phyloP scores from a whole-genome alignment of 495 filamentous ascomycete species.

The Umbilicaria muhlenbergii region DNA sequence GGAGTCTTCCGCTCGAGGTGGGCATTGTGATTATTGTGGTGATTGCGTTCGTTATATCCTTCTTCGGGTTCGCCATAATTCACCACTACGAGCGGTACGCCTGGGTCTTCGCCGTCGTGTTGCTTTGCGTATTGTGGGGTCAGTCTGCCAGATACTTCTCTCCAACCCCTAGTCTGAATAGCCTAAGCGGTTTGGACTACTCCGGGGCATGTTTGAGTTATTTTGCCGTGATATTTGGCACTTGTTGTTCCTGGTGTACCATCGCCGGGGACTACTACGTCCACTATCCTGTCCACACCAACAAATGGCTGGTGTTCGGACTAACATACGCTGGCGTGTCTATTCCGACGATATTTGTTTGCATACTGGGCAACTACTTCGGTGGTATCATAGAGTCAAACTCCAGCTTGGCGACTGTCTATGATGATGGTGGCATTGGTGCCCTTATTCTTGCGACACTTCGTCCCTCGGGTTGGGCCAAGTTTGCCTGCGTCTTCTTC shows the following conservation, averaged over 20 bases:
- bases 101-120: slow-evolving; percentile 34
- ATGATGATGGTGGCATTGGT: no score
- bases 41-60: slow-evolving; percentile 37
- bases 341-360: slow-evolving; percentile 6
- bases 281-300: background rate
- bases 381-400: background rate
- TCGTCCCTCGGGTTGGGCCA: slow-evolving; percentile 1
- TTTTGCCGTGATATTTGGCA: slow-evolving; percentile 5
- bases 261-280: slow-evolving; percentile 4
- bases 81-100: slow-evolving; percentile 46
- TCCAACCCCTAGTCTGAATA: background rate
- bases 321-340: background rate
- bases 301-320: background rate
- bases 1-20: slow-evolving; percentile 21
- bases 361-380: background rate
- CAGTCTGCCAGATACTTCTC: slow-evolving; percentile 6
- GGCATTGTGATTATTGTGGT: slow-evolving; percentile 33
- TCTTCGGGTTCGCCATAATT: slow-evolving; percentile 41
- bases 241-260: slow-evolving; percentile 4
- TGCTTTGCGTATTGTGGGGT: slow-evolving; percentile 9
- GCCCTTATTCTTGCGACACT: no score
- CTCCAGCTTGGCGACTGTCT: no score
- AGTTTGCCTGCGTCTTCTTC: slow-evolving; percentile 4
- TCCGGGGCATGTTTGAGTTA: slow-evolving; percentile 4
- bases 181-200: slow-evolving; percentile 2